Evolutionary conservation across 2,329 filamentous ascomycete genomes (phyloP).

Genomic region (Penicillium occitanis): DNA sequence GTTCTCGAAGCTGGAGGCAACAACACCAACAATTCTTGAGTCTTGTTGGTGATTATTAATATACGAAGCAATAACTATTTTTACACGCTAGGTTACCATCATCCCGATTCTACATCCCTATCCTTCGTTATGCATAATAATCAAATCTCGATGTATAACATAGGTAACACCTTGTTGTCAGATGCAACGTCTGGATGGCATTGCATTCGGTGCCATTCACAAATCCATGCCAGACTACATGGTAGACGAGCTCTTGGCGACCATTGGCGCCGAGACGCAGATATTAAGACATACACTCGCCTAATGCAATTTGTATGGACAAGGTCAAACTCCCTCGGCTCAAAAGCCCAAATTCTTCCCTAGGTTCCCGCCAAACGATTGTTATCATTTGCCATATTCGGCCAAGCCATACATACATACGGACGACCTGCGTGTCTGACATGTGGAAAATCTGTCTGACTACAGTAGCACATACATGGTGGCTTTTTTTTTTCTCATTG

Average conservation of each 20-base stretch:
- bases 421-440: neutral
- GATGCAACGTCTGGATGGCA: conserved; percentile 1
- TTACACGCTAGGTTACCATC: neutral
- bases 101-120: neutral
- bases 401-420: neutral
- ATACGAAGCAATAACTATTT: neutral
- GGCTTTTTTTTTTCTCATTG: neutral
- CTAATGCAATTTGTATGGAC: neutral
- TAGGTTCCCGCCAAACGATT: neutral
- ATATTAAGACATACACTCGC: neutral
- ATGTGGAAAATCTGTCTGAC: conserved; percentile 10
- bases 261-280: neutral
- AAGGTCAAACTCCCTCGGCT: neutral
- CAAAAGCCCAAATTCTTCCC: neutral
- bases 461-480: neutral
- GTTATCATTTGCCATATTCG: neutral
- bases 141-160: neutral
- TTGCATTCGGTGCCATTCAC: neutral
- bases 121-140: conserved; percentile 3
- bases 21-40: neutral
- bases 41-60: neutral
- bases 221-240: neutral
- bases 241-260: neutral
- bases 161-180: neutral
- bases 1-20: neutral